Conservation (phyloP, 768 basidiomycete species). For the Serendipita sp. region DNA sequence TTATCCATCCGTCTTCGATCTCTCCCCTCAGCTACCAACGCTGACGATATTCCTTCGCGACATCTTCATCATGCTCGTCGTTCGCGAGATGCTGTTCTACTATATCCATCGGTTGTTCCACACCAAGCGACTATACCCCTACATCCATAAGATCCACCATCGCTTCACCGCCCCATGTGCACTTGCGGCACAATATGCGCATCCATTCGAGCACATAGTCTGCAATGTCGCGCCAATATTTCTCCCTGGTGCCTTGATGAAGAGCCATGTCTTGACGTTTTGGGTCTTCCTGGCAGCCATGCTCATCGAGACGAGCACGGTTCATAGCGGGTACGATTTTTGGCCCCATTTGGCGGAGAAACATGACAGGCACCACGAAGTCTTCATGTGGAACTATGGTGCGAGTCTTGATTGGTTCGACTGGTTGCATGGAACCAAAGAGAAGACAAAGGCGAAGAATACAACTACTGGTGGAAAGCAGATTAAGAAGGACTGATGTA, state of each 20-base stretch:
- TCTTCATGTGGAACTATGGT: constrained; percentile 1
- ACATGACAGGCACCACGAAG: constrained; percentile 1
- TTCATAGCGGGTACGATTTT: constrained; percentile 16
- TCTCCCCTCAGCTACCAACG: constrained; percentile 14
- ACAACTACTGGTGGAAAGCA: neutral
- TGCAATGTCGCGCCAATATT: constrained; percentile 18
- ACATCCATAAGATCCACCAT: constrained; percentile 20
- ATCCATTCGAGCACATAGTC: constrained; percentile 17
- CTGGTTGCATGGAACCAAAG: neutral
- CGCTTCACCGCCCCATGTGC: constrained; percentile 21
- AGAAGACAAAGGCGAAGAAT: neutral
- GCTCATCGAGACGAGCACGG: constrained; percentile 17
- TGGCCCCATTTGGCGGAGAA: constrained; percentile 5
- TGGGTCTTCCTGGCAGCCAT: constrained; percentile 18
- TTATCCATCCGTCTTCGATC: constrained; percentile 12
- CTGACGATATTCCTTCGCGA: constrained; percentile 13
- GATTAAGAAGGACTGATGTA: neutral
- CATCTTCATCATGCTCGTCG: constrained; percentile 12
- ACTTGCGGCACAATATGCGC: constrained; percentile 18
- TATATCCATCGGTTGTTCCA: constrained; percentile 19
- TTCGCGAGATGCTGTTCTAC: constrained; percentile 20
- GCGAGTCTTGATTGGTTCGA: constrained; percentile 2
- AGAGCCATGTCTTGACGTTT: constrained; percentile 17
- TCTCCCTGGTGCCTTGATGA: constrained; percentile 15
- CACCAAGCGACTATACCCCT: constrained; percentile 15